These are phyloP conservation scores for Thielaviopsis musarum DNA, from an alignment of 2,329 filamentous ascomycete species.

Conservation along the genomic window DNA sequence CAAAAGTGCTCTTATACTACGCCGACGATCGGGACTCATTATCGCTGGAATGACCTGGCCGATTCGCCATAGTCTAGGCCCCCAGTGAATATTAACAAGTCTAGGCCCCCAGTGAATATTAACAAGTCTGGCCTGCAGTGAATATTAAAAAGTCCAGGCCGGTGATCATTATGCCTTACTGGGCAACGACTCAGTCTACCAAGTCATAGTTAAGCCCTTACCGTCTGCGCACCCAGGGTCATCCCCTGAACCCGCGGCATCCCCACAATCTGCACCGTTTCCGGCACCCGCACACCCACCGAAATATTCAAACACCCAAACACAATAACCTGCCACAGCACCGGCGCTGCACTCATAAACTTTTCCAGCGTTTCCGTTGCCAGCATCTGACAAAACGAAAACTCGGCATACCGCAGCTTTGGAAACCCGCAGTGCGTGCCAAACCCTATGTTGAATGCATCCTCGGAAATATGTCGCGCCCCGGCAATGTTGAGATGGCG, in stretches of 20 bases:
- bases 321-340: conserved; percentile 39
- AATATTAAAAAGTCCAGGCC: too few species aligned
- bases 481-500: conserved; percentile 60
- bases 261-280: conserved; percentile 38
- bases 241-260: conserved; percentile 21
- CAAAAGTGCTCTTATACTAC: too few species aligned
- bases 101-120: too few species aligned
- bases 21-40: too few species aligned
- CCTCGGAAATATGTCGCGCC: conserved; percentile 61
- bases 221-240: conserved; percentile 1
- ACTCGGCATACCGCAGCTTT: conserved; percentile 51
- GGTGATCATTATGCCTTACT: too few species aligned
- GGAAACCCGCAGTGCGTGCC: conserved; percentile 43
- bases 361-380: conserved; percentile 46
- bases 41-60: too few species aligned
- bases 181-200: too few species aligned
- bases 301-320: conserved; percentile 50
- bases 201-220: neutral
- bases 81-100: too few species aligned
- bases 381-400: conserved; percentile 57
- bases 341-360: conserved; percentile 48
- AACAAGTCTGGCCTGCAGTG: too few species aligned
- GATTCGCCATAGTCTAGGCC: too few species aligned
- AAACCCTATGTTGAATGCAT: conserved; percentile 63
- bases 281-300: conserved; percentile 32